Evolutionary conservation across 306 rosid genomes (phyloP).

Genomic region (Gastrolobium villosum): DNA sequence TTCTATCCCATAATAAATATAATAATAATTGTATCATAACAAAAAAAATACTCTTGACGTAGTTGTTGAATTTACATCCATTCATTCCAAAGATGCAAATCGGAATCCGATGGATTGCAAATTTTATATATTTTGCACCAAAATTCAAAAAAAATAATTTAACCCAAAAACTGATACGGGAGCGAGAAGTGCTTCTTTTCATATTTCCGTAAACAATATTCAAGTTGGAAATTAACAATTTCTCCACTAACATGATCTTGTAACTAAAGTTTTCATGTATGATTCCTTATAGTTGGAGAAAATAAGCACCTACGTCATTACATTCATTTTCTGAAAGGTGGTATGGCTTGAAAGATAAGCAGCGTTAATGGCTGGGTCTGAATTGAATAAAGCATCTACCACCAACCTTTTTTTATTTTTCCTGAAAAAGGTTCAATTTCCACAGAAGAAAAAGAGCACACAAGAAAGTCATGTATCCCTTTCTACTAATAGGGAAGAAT

Average conservation of each 20-base stretch:
- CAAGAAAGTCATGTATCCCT: neutral
- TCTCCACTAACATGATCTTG: neutral
- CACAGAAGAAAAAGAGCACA: neutral
- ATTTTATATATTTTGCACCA: too few relatives aligned
- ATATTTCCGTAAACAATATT: too few relatives aligned
- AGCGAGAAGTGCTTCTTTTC: too few relatives aligned
- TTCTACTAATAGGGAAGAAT: neutral
- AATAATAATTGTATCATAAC: too few relatives aligned
- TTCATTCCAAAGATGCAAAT: too few relatives aligned
- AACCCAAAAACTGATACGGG: too few relatives aligned
- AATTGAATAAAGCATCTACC: neutral
- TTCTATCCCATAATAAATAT: too few relatives aligned
- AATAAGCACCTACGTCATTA: neutral
- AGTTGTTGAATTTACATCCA: too few relatives aligned
- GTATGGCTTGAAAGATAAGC: conserved; percentile 5
- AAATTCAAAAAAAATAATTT: too few relatives aligned
- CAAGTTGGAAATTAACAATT: neutral
- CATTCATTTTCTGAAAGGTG: neutral
- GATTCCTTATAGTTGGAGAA: neutral
- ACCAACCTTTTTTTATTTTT: neutral
- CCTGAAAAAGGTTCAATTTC: neutral
- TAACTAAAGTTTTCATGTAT: neutral
- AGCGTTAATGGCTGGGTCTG: neutral
- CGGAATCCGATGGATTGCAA: too few relatives aligned
- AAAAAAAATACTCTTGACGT: too few relatives aligned